Conservation (phyloP, 768 basidiomycete genomes). For the Lanmaoa rubissima region DNA sequence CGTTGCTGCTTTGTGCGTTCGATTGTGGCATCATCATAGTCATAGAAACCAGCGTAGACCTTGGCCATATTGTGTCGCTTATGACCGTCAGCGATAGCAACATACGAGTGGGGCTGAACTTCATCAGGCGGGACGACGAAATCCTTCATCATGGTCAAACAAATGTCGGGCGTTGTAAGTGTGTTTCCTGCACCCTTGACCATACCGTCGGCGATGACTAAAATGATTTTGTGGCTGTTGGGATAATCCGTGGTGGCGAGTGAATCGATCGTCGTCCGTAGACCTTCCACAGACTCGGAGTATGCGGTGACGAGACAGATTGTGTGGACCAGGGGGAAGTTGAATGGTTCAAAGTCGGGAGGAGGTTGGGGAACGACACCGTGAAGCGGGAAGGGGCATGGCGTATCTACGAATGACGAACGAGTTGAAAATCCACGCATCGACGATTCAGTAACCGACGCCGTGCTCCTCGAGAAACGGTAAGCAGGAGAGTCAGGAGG, state of each 20-base stretch:
- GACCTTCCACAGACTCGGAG: constrained; percentile 93
- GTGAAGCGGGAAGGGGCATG: constrained; percentile 90
- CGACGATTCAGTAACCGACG: constrained; percentile 58
- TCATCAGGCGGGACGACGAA: constrained; percentile 76
- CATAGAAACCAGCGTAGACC: constrained; percentile 96
- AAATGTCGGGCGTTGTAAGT: constrained; percentile 91
- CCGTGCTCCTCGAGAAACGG: constrained; percentile 77
- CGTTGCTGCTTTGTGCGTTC: constrained; percentile 95
- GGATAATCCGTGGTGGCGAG: constrained; percentile 98
- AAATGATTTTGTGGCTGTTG: constrained; percentile 92
- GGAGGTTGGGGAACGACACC: constrained; percentile 93
- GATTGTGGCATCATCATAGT: constrained; percentile 86
- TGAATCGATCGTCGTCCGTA: constrained; percentile 97
- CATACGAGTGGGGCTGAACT: constrained; percentile 93
- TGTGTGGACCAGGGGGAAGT: constrained; percentile 90
- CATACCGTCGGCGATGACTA: constrained; percentile 98
- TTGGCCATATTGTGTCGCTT: constrained; percentile 99
- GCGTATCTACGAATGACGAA: constrained; percentile 60
- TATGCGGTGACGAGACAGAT: constrained; percentile 98
- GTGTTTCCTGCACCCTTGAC: constrained; percentile 93
- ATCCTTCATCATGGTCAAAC: constrained; percentile 96
- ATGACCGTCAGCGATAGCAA: constrained; percentile 99
- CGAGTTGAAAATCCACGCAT: constrained; percentile 33
- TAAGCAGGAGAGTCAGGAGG: constrained; percentile 72
- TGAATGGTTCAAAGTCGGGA: constrained; percentile 90